These are phyloP conservation scores for Sechiopsis laciniata DNA, from an alignment of 306 rosid species.

Conservation along the genomic window DNA sequence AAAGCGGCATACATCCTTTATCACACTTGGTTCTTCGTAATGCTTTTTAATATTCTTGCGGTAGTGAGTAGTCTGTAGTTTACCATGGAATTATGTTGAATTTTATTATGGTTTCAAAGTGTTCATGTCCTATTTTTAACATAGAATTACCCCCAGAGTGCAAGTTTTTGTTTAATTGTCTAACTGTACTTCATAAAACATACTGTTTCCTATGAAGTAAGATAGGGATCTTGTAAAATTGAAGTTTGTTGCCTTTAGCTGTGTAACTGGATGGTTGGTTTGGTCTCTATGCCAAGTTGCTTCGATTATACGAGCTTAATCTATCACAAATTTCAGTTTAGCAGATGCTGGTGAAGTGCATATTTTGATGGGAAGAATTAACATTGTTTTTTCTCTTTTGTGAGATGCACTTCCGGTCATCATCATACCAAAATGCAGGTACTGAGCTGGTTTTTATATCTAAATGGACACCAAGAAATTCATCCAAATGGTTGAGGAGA, in stretches of 20 bases:
- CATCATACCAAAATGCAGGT: slow-evolving; percentile 77
- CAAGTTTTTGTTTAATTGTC: background rate
- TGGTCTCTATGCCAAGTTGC: too few relatives aligned
- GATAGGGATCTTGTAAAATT: background rate
- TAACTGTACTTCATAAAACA: background rate
- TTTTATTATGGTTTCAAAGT: background rate
- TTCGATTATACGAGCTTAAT: too few relatives aligned
- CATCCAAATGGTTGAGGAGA: slow-evolving; percentile 89
- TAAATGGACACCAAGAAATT: slow-evolving; percentile 79
- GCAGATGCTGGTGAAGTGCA: background rate
- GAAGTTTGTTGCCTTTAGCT: background rate
- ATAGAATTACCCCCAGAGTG: background rate
- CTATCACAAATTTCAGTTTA: background rate
- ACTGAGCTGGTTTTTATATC: slow-evolving; percentile 54
- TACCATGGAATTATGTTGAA: background rate
- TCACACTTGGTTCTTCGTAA: background rate
- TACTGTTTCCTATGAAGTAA: background rate
- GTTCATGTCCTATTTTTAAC: background rate
- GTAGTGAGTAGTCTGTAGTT: background rate
- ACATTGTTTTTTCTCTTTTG: slow-evolving; percentile 94
- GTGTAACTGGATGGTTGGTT: too few relatives aligned
- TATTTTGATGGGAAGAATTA: slow-evolving; percentile 40
- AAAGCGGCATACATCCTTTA: background rate
- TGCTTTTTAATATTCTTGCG: background rate
- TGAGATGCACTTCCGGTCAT: slow-evolving; percentile 97